Evolutionary conservation across 139 green algal genomes (phyloP).

Genomic region (Picochlorum sp.): DNA sequence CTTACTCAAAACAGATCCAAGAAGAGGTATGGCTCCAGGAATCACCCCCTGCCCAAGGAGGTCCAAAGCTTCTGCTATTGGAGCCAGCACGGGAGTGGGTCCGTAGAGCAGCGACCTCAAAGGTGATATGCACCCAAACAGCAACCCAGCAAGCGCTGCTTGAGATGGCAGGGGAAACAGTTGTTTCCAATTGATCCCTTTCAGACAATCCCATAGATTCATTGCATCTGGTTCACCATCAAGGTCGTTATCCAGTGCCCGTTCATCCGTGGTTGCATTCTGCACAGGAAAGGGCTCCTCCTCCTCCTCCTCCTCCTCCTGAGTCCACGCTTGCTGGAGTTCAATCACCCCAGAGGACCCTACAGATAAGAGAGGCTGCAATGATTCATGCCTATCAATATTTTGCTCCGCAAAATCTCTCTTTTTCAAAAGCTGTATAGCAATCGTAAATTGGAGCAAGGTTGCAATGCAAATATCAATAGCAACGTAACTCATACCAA

Average conservation of each 20-base stretch:
- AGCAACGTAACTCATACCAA: constrained; percentile 11
- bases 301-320: too few relatives aligned
- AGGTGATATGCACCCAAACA: constrained; percentile 31
- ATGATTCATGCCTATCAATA: not conserved
- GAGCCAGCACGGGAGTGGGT: constrained; percentile 16
- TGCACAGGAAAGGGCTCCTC: too few relatives aligned
- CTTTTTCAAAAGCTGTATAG: constrained; percentile 15
- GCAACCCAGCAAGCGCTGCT: constrained; percentile 21
- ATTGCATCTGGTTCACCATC: not conserved
- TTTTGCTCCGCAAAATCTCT: not conserved
- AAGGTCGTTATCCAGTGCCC: too few relatives aligned
- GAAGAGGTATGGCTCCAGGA: constrained; percentile 46
- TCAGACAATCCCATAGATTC: not conserved
- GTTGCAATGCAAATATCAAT: constrained; percentile 26
- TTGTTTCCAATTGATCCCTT: constrained; percentile 13
- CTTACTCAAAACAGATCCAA: constrained; percentile 50
- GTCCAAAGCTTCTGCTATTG: constrained; percentile 26
- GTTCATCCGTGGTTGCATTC: too few relatives aligned
- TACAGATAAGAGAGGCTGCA: not conserved
- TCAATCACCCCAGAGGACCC: too few relatives aligned
- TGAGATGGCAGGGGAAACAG: constrained; percentile 22
- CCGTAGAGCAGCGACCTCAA: constrained; percentile 31
- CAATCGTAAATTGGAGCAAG: constrained; percentile 28
- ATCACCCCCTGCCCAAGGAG: constrained; percentile 44
- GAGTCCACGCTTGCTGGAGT: too few relatives aligned